Conservation (phyloP, 2,329 filamentous ascomycete species). For the Bipolaris gigantea region DNA sequence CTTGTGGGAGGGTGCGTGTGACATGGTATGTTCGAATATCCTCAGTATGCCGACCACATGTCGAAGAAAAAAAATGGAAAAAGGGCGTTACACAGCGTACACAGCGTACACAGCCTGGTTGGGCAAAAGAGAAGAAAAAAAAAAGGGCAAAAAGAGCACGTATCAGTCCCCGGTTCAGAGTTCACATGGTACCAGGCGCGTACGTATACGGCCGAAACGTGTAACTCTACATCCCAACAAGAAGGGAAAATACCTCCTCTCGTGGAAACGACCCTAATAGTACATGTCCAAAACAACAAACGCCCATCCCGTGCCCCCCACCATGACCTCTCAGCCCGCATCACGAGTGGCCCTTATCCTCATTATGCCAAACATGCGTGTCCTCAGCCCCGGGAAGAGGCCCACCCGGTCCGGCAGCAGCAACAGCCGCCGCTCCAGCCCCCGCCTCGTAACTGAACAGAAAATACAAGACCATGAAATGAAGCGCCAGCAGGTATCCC, state of each 20-base stretch:
- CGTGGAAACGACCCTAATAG: conserved; percentile 2
- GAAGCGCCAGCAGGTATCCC: conserved; percentile 83
- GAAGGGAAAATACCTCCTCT: background rate
- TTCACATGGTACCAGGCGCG: background rate
- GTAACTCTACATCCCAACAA: too few species aligned
- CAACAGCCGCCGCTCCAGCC: conserved; percentile 33
- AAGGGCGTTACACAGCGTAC: background rate
- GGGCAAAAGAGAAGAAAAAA: background rate
- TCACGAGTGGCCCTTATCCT: conserved; percentile 25
- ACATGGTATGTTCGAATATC: background rate
- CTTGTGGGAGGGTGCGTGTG: background rate
- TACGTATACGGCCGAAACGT: background rate
- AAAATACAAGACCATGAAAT: conserved; percentile 83
- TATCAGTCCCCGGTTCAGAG: background rate
- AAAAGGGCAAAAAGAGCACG: background rate
- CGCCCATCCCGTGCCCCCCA: conserved; percentile 4
- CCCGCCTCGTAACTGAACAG: conserved; percentile 76
- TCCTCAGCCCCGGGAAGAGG: conserved; percentile 19
- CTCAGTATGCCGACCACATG: background rate
- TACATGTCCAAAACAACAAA: conserved; percentile 1
- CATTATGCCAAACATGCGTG: conserved; percentile 42
- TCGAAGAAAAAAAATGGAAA: background rate
- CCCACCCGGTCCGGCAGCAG: conserved; percentile 31
- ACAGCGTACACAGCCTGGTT: background rate
- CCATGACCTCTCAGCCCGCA: conserved; percentile 20